Conservation (phyloP, 257 asterid species). For the Solanum megistacrolobum region DNA sequence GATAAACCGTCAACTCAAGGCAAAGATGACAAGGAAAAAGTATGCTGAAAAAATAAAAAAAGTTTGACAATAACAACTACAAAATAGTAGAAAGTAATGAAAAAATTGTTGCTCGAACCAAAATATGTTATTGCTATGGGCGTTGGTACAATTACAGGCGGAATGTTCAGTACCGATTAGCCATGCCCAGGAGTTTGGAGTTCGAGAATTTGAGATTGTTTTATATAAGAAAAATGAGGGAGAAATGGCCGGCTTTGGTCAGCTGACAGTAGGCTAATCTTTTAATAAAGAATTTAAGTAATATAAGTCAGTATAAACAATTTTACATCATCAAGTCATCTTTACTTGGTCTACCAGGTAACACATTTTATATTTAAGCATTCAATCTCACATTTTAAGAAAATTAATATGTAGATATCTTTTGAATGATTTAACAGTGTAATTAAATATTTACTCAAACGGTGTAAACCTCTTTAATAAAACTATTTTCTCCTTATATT, state of each 20-base stretch:
- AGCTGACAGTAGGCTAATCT: background rate
- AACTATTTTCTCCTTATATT: background rate
- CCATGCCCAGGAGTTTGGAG: background rate
- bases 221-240: background rate
- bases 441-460: background rate
- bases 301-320: background rate
- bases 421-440: background rate
- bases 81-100: background rate
- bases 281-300: background rate
- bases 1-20: background rate
- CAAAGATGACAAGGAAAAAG: background rate
- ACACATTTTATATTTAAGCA: background rate
- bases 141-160: background rate
- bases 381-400: background rate
- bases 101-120: background rate
- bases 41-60: background rate
- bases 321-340: background rate
- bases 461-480: background rate
- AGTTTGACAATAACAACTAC: background rate
- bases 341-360: fast-evolving
- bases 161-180: too few species aligned
- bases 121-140: background rate
- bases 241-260: slow-evolving; percentile 14
- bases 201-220: background rate
- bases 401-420: background rate